These are phyloP conservation scores for Parastagonospora nodorum DNA, from an alignment of 2,329 filamentous ascomycete genomes.

Conservation along the genomic window DNA sequence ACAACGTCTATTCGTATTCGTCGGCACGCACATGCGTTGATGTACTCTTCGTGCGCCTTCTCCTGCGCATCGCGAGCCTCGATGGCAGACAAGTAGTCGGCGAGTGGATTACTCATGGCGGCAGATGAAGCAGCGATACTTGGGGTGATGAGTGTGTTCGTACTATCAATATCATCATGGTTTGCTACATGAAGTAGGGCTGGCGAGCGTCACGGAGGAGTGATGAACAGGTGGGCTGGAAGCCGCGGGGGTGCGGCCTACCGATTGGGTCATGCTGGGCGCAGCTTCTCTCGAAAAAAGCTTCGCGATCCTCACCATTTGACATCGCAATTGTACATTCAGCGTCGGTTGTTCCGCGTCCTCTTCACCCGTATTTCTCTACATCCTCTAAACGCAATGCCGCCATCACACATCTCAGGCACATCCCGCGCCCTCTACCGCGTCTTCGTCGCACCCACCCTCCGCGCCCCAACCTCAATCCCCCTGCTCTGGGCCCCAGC, in stretches of 20 bases:
- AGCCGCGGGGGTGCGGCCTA: background rate
- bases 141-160: background rate
- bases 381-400: conserved; percentile 21
- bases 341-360: background rate
- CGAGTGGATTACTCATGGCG: conserved; percentile 73
- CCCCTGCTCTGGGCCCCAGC: conserved; percentile 24
- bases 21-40: conserved; percentile 72
- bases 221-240: conserved; percentile 14
- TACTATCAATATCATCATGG: conserved; percentile 26
- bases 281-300: background rate
- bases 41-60: conserved; percentile 67
- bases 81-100: conserved; percentile 79
- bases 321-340: background rate
- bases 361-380: conserved; percentile 2
- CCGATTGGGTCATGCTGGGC: background rate
- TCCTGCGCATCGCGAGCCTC: conserved; percentile 73
- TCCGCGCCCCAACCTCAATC: conserved; percentile 23
- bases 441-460: conserved; percentile 49
- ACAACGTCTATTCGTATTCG: too few relatives aligned
- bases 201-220: conserved; percentile 11
- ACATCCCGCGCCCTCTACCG: conserved; percentile 50
- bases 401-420: conserved; percentile 36
- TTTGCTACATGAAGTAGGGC: conserved; percentile 20
- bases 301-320: background rate
- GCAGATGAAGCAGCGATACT: conserved; percentile 15